Evolutionary conservation across 495 filamentous ascomycete species (phyloP).

Genomic region (Lindgomyces ingoldianus): DNA sequence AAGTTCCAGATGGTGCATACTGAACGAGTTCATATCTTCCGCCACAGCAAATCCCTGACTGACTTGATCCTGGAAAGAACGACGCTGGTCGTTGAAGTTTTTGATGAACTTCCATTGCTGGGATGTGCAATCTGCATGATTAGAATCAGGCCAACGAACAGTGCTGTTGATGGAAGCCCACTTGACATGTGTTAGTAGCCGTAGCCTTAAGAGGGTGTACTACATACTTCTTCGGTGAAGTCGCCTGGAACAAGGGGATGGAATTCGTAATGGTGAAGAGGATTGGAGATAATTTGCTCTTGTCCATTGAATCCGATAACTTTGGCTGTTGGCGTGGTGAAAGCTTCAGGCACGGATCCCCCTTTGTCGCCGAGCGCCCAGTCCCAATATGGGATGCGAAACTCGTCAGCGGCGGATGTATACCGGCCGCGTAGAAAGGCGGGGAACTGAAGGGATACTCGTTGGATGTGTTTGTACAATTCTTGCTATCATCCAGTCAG

Average conservation of each 20-base stretch:
- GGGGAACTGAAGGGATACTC: not conserved
- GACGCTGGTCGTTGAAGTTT: not conserved
- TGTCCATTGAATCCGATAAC: slow-evolving; percentile 6
- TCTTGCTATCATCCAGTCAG: slow-evolving; percentile 22
- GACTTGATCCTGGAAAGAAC: not conserved
- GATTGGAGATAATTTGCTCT: slow-evolving; percentile 9
- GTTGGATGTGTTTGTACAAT: slow-evolving; percentile 21
- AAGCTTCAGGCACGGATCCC: slow-evolving; percentile 11
- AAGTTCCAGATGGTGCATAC: slow-evolving; percentile 2
- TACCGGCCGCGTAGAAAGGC: not conserved
- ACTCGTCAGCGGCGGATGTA: slow-evolving; percentile 10
- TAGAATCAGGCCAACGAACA: slow-evolving; percentile 17
- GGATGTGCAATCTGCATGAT: not conserved
- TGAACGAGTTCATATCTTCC: slow-evolving; percentile 5
- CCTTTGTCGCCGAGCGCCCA: slow-evolving; percentile 14
- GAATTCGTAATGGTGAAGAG: slow-evolving; percentile 25
- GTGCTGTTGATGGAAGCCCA: not conserved
- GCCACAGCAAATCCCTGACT: not conserved
- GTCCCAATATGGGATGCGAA: slow-evolving; percentile 36
- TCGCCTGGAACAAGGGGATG: slow-evolving; percentile 16
- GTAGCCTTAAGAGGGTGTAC: not conserved
- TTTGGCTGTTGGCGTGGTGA: slow-evolving; percentile 4
- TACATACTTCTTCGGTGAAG: slow-evolving; percentile 9
- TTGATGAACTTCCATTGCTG: slow-evolving; percentile 8
- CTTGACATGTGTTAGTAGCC: not conserved